phyloP scores from a whole-genome alignment of 225 moss, liverwort and hornwort species.

The Pleurozium schreberi region DNA sequence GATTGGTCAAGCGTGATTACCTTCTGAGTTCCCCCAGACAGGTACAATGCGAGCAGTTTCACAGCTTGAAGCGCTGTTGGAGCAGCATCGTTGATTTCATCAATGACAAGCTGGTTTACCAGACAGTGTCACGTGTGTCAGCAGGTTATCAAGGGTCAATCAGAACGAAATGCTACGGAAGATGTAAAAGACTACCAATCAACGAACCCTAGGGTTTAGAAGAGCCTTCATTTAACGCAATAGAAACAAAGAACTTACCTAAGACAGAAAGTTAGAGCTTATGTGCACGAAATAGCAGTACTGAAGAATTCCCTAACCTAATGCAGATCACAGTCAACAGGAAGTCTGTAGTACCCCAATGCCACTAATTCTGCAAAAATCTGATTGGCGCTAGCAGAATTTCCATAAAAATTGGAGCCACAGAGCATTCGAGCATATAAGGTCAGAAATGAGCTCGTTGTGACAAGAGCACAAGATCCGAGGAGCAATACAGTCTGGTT shows the following conservation, averaged over 20 bases:
- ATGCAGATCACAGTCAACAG: not conserved
- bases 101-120: conserved; percentile 63
- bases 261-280: not conserved
- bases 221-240: no score
- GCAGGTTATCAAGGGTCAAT: not conserved
- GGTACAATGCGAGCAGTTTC: conserved; percentile 74
- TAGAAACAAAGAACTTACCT: no score
- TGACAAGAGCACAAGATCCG: not conserved
- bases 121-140: not conserved
- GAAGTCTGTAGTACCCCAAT: not conserved
- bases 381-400: not conserved
- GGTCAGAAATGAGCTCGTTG: not conserved
- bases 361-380: not conserved
- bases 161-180: not conserved
- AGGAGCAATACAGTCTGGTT: not conserved
- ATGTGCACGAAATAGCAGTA: not conserved
- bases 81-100: conserved; percentile 74
- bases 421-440: not conserved
- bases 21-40: conserved; percentile 70
- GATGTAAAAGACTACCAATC: not conserved
- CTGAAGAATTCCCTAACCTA: not conserved
- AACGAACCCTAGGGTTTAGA: not conserved
- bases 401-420: not conserved
- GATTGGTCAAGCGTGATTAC: conserved; percentile 1
- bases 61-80: conserved; percentile 80